Base-by-base conservation (phyloP, 441 rosid genomes). In the Erodium texanum region DNA sequence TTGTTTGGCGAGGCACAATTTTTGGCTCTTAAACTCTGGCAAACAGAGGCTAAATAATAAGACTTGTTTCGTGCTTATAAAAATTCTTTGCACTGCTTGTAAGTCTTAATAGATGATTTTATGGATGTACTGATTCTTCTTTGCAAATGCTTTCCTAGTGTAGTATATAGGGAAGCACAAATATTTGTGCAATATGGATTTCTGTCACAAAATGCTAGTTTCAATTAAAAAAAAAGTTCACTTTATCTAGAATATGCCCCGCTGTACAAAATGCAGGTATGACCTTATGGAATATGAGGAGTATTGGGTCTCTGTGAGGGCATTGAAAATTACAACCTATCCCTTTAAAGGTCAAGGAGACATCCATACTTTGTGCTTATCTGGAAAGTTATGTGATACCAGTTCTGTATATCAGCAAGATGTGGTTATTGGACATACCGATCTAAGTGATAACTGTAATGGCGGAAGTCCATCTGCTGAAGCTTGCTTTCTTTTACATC, bases 401-500 rank as follows among this genome's bases (percentile, higher is more conserved):
- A 66, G 56, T 67, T 61, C 78, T 80, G 70, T 71, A 69, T 61
- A 70, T 79, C 79, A 75, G 70, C 81, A 81, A 62, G 85, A 71
- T 29, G 65, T 77, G 71, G 65, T 71, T 71, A 62, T 45, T 75
- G 70, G 61, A 63, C 59, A 16, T 61, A 68, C 77, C 67, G 43
- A 66, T 38, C 80, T 73, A 68, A 70, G 73, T 71, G 77, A 75
- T 64, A 72, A 66, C 68, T 68, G 43, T 24, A 36, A 71, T 52
- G 74, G 72, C 23, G 61, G 65, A 41, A 65, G 73, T 73, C 75
- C 61, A 76, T 73, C 77, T 36, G 52, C 69, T 24, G 78, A 82
- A 74, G 79, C 73, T 71, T 87, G 83, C 80, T 69, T 94, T 79
- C 71, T 74, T 73, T 78, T 91, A 65, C 84, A 74, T 64, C 87